phyloP scores from a whole-genome alignment of 2,329 filamentous ascomycete genomes.

The Scedosporium dehoogii region DNA sequence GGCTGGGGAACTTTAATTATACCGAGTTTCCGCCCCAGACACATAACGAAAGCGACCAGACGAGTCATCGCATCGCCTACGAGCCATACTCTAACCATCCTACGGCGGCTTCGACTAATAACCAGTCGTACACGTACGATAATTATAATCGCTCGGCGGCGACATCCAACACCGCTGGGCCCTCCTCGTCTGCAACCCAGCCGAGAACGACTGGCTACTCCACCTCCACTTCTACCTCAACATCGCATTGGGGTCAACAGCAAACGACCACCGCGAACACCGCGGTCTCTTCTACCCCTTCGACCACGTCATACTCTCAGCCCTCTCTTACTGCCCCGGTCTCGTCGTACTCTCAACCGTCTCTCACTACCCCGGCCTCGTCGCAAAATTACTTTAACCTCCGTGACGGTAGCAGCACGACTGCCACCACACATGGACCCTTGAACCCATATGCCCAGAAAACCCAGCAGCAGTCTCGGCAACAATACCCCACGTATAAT shows the following conservation, averaged over 20 bases:
- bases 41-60: constrained; percentile 10
- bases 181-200: background rate
- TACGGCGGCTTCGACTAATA: constrained; percentile 9
- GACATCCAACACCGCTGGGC: constrained; percentile 12
- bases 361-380: background rate
- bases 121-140: constrained; percentile 14
- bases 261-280: constrained; percentile 10
- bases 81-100: constrained; percentile 22
- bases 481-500: background rate
- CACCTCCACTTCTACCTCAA: constrained; percentile 9
- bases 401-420: background rate
- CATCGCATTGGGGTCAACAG: constrained; percentile 10
- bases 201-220: background rate
- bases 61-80: constrained; percentile 15
- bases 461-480: constrained; percentile 9
- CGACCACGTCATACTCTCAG: background rate
- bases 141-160: constrained; percentile 20
- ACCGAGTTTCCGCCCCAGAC: background rate
- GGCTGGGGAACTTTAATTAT: background rate
- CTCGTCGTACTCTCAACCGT: background rate
- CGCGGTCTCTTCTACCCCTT: constrained; percentile 5
- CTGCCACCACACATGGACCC: constrained; percentile 10
- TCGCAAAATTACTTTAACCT: constrained; percentile 13
- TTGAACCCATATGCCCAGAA: constrained; percentile 12
- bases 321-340: background rate